These are phyloP conservation scores for Dichomitus squalens DNA, from an alignment of 1,284 basidiomycete species.

Conservation along the genomic window DNA sequence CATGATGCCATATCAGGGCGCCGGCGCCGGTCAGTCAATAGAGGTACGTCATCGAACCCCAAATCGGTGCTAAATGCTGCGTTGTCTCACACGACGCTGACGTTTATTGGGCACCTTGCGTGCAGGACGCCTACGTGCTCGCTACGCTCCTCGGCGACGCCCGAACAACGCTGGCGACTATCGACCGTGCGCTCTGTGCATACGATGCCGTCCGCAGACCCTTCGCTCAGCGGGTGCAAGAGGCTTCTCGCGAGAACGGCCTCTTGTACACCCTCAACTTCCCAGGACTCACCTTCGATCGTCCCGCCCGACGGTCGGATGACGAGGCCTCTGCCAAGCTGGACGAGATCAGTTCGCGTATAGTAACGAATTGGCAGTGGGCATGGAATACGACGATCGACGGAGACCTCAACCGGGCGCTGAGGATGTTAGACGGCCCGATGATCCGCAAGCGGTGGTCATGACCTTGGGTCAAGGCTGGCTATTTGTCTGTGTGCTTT, in stretches of 20 bases:
- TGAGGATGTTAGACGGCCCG: slow-evolving; percentile 28
- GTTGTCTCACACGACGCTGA: background rate
- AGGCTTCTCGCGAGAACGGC: slow-evolving; percentile 34
- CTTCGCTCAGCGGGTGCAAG: slow-evolving; percentile 37
- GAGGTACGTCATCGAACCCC: slow-evolving; percentile 40
- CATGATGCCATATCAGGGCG: slow-evolving; percentile 56
- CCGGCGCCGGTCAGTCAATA: slow-evolving; percentile 58
- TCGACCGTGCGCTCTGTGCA: slow-evolving; percentile 38
- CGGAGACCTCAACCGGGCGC: slow-evolving; percentile 32
- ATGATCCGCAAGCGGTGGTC: too few relatives aligned
- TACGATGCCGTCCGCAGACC: slow-evolving; percentile 49
- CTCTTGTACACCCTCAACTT: slow-evolving; percentile 37
- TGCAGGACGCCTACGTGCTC: slow-evolving; percentile 42
- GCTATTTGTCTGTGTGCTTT: too few relatives aligned
- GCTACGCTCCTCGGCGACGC: slow-evolving; percentile 47
- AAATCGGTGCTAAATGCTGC: background rate
- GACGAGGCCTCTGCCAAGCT: slow-evolving; percentile 26
- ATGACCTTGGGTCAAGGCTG: background rate
- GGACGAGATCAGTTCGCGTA: slow-evolving; percentile 27
- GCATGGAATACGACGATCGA: slow-evolving; percentile 42
- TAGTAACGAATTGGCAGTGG: slow-evolving; percentile 41
- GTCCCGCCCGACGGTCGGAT: background rate
- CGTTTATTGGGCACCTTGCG: background rate
- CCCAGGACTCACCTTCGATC: slow-evolving; percentile 30
- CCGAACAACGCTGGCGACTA: slow-evolving; percentile 36